phyloP scores from a whole-genome alignment of 2,329 filamentous ascomycete genomes.

The Eutypa lata region DNA sequence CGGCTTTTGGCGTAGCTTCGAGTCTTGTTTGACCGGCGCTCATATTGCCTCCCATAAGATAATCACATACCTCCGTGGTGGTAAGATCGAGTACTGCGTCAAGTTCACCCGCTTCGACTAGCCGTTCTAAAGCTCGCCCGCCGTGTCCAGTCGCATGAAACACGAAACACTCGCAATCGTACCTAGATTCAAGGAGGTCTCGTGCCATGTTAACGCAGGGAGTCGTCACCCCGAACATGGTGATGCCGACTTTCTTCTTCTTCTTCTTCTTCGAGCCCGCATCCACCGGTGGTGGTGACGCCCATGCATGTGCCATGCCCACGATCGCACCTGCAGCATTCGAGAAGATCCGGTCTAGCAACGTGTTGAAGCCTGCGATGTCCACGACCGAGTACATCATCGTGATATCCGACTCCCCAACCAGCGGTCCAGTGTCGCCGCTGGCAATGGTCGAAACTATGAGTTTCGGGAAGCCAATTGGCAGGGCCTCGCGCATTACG shows the following conservation, averaged over 20 bases:
- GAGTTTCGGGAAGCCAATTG: conserved; percentile 66
- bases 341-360: conserved; percentile 54
- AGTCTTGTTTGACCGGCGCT: conserved; percentile 56
- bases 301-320: conserved; percentile 53
- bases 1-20: conserved; percentile 51
- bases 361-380: conserved; percentile 60
- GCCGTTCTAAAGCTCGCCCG: conserved; percentile 65
- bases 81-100: conserved; percentile 70
- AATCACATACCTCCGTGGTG: conserved; percentile 66
- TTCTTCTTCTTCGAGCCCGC: conserved; percentile 21
- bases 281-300: conserved; percentile 1
- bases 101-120: conserved; percentile 54
- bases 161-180: conserved; percentile 56
- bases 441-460: conserved; percentile 69
- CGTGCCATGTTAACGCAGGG: conserved; percentile 59
- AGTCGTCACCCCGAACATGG: conserved; percentile 75
- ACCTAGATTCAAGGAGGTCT: conserved; percentile 41
- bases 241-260: conserved; percentile 58
- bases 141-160: conserved; percentile 71
- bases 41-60: conserved; percentile 61
- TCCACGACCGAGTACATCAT: conserved; percentile 73
- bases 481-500: conserved; percentile 58
- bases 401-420: conserved; percentile 66
- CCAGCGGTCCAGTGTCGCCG: conserved; percentile 61
- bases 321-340: conserved; percentile 62